Evolutionary conservation across 2,329 filamentous ascomycete species (phyloP).

Genomic region (Colletotrichum abscissum): DNA sequence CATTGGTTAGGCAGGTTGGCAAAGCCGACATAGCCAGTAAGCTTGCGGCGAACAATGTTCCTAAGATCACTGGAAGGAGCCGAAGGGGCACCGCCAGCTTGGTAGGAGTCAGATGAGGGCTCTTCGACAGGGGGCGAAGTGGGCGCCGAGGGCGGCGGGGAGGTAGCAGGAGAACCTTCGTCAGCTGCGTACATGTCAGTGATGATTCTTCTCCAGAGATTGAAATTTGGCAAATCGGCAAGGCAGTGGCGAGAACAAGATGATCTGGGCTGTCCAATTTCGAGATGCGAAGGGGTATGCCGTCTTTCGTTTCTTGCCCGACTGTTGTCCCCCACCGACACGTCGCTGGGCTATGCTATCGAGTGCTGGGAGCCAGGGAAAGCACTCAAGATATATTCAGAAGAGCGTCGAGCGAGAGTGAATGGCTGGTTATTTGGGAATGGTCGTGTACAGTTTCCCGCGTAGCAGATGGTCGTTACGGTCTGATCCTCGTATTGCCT

Average conservation of each 20-base stretch:
- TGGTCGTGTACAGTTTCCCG: constrained; percentile 18
- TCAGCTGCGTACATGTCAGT: constrained; percentile 58
- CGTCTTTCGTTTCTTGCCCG: not conserved
- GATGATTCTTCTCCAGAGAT: constrained; percentile 5
- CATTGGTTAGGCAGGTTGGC: constrained; percentile 99
- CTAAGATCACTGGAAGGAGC: constrained; percentile 75
- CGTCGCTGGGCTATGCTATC: not conserved
- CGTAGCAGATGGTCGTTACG: not conserved
- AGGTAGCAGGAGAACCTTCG: constrained; percentile 53
- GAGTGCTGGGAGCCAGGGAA: not conserved
- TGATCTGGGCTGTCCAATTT: not conserved
- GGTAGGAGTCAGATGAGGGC: constrained; percentile 49
- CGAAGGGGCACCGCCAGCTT: constrained; percentile 43
- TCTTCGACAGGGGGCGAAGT: constrained; percentile 51
- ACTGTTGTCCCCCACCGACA: not conserved
- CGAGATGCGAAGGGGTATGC: not conserved
- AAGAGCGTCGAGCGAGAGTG: not conserved
- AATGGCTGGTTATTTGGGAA: constrained; percentile 38
- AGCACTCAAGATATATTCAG: not conserved
- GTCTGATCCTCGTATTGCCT: constrained; percentile 29
- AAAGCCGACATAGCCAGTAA: constrained; percentile 98
- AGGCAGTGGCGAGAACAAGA: constrained; percentile 25
- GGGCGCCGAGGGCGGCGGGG: constrained; percentile 53
- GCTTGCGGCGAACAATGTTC: constrained; percentile 98
- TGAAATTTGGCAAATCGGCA: constrained; percentile 35